Evolutionary conservation across 2,329 filamentous ascomycete genomes (phyloP).

Genomic region (Paradendryphiella salina): DNA sequence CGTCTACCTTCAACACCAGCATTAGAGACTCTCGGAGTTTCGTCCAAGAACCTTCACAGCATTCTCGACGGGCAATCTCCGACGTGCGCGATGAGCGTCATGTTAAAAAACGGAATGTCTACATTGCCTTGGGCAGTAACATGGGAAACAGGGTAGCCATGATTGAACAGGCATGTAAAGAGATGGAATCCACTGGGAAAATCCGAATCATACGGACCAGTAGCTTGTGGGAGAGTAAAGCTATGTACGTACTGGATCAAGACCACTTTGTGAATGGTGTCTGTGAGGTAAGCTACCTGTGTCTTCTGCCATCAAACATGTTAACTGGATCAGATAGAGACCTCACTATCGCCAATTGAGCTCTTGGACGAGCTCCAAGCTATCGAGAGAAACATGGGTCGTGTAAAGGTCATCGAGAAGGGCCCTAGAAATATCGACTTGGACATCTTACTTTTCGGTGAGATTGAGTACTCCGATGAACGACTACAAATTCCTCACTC

Average conservation of each 20-base stretch:
- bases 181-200: slow-evolving; percentile 69
- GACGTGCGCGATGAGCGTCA: background rate
- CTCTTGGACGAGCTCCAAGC: slow-evolving; percentile 80
- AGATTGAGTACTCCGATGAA: slow-evolving; percentile 66
- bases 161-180: slow-evolving; percentile 80
- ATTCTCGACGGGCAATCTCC: background rate
- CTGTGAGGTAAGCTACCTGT: slow-evolving; percentile 70
- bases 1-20: background rate
- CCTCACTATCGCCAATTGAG: slow-evolving; percentile 70
- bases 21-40: background rate
- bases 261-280: slow-evolving; percentile 87
- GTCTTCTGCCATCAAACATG: background rate
- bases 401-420: slow-evolving; percentile 86
- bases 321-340: slow-evolving; percentile 68
- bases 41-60: background rate
- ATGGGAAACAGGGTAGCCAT: slow-evolving; percentile 80
- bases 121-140: slow-evolving; percentile 91
- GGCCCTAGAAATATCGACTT: slow-evolving; percentile 93
- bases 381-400: slow-evolving; percentile 78
- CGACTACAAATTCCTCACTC: slow-evolving; percentile 83
- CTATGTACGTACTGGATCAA: slow-evolving; percentile 95
- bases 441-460: slow-evolving; percentile 82
- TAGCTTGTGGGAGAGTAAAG: slow-evolving; percentile 88
- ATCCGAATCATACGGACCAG: slow-evolving; percentile 81
- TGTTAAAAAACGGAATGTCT: slow-evolving; percentile 55